These are phyloP conservation scores for Flueggea neowawraea DNA, from an alignment of 441 rosid genomes.

Conservation along the genomic window DNA sequence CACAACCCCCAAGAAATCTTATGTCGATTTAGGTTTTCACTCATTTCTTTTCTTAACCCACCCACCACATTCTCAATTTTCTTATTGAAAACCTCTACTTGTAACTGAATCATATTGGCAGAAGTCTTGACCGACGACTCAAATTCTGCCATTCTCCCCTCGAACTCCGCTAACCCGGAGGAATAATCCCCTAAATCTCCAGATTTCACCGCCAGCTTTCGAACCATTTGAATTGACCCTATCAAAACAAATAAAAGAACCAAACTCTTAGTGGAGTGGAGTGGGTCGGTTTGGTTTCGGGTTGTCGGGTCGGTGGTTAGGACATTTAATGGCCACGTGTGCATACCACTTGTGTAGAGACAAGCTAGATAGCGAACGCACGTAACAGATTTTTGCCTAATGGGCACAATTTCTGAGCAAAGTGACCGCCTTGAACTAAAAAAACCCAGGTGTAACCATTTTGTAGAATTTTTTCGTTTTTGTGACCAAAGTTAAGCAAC, in stretches of 20 bases:
- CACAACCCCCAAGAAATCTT: too few species aligned
- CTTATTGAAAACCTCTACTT: conserved; percentile 73
- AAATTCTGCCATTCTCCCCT: conserved; percentile 68
- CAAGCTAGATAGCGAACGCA: too few species aligned
- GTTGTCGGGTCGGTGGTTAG: too few species aligned
- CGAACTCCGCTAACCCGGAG: conserved; percentile 51
- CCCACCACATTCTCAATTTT: conserved; percentile 59
- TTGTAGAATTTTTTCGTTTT: too few species aligned
- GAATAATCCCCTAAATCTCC: neutral
- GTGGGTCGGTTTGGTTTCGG: too few species aligned
- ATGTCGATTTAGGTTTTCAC: neutral
- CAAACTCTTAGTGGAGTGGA: conserved; percentile 49
- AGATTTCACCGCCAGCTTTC: conserved; percentile 38
- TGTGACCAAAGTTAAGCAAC: too few species aligned
- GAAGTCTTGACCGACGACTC: conserved; percentile 63
- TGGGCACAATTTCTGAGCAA: too few species aligned
- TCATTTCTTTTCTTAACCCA: conserved; percentile 48
- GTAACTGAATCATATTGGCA: conserved; percentile 69
- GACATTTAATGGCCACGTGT: too few species aligned
- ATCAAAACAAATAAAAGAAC: conserved; percentile 45
- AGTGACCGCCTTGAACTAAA: too few species aligned
- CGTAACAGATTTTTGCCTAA: too few species aligned
- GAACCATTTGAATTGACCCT: conserved; percentile 62
- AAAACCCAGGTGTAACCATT: too few species aligned
- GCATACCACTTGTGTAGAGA: too few species aligned